phyloP scores from a whole-genome alignment of 805 yeast species.

The Candida xiaguanensis region DNA sequence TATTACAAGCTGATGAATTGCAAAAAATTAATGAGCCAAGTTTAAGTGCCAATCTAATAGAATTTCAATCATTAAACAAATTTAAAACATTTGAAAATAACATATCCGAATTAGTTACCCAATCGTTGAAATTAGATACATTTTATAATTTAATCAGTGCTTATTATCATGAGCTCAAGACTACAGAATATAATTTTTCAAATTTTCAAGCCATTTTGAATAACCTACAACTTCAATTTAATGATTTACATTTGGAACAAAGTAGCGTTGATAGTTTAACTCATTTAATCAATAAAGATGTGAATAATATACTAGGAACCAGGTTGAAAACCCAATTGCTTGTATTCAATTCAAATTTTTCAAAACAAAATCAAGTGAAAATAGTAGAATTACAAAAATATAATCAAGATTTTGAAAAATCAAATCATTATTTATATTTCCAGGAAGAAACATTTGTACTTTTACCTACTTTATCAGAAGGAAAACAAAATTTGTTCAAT shows the following conservation, averaged over 20 bases:
- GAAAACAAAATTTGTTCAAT: slow-evolving; percentile 29
- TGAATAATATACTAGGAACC: slow-evolving; percentile 16
- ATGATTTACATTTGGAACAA: slow-evolving; percentile 15
- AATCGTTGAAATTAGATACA: slow-evolving; percentile 15
- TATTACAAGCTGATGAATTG: slow-evolving; percentile 49
- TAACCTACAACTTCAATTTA: slow-evolving; percentile 14
- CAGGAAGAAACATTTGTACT: slow-evolving; percentile 34
- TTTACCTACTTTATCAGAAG: slow-evolving; percentile 36
- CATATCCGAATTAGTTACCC: slow-evolving; percentile 18
- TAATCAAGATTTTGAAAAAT: background rate
- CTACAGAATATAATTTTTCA: slow-evolving; percentile 14
- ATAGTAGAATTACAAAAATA: slow-evolving; percentile 7
- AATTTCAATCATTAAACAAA: slow-evolving; percentile 19
- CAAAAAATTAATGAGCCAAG: slow-evolving; percentile 25
- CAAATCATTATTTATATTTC: slow-evolving; percentile 32
- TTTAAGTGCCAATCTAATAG: slow-evolving; percentile 24
- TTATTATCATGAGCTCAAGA: slow-evolving; percentile 14
- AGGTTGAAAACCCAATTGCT: slow-evolving; percentile 17
- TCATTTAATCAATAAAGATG: slow-evolving; percentile 20
- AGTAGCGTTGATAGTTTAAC: slow-evolving; percentile 17
- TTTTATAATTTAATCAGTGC: slow-evolving; percentile 15
- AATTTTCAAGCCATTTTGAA: slow-evolving; percentile 12
- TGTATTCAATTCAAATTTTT: slow-evolving; percentile 2
- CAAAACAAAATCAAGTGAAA: slow-evolving; percentile 1
- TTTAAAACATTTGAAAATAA: slow-evolving; percentile 22